Percentiles rank a stretch among this genome's conserved stretches.
Conservation (phyloP, 1,139 yeast genomes). For the Suhomyces yuchorum region DNA sequence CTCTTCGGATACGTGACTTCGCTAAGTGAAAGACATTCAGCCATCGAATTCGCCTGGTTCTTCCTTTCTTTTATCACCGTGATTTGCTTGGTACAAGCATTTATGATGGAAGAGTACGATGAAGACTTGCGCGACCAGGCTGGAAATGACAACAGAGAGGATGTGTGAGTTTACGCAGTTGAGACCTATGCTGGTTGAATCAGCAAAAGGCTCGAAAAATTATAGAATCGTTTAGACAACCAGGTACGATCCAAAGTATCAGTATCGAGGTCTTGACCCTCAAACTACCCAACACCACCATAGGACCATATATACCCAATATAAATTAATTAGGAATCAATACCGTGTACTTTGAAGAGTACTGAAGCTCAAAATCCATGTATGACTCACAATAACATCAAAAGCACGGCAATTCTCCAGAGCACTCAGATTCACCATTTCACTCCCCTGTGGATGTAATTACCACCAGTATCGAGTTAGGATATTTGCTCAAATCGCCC, state of each 20-base stretch:
- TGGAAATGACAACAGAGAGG: slow-evolving; percentile 1
- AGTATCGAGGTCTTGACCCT: no score
- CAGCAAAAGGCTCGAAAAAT: not conserved
- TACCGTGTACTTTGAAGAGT: no score
- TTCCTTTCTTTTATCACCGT: slow-evolving; percentile 39
- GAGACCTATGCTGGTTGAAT: not conserved
- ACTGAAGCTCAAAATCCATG: no score
- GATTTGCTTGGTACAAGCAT: slow-evolving; percentile 34
- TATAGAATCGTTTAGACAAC: not conserved
- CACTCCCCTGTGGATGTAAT: no score
- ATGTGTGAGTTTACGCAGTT: not conserved
- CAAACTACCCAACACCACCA: not conserved
- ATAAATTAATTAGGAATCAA: no score
- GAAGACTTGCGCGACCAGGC: slow-evolving; percentile 17
- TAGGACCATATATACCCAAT: no score
- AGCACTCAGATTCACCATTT: no score
- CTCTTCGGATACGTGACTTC: slow-evolving; percentile 60
- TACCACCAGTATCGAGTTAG: no score
- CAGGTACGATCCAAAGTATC: no score
- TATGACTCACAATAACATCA: no score
- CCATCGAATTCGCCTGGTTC: slow-evolving; percentile 57
- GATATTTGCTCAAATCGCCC: no score
- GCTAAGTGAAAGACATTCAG: slow-evolving; percentile 22
- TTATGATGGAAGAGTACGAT: slow-evolving; percentile 34
- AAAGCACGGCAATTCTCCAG: not conserved